These are phyloP conservation scores for Parmelia sp. DNA, from an alignment of 495 filamentous ascomycete species.

Conservation along the genomic window DNA sequence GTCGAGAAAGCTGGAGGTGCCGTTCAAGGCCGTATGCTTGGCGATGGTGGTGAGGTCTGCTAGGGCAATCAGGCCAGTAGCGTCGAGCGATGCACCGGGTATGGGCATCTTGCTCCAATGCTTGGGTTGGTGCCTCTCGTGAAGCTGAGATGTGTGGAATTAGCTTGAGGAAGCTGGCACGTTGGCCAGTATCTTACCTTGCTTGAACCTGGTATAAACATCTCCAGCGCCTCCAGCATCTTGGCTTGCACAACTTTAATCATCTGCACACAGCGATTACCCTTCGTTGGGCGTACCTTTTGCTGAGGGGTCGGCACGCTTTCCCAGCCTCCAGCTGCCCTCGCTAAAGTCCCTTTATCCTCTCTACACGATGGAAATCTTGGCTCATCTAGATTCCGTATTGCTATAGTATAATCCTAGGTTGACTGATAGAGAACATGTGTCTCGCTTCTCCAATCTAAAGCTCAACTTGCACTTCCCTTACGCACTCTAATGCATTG, in stretches of 20 bases:
- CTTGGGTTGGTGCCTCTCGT: neutral
- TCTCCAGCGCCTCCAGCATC: neutral
- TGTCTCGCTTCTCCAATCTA: slow-evolving; percentile 30
- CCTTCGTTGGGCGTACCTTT: too few species aligned
- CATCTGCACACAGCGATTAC: too few species aligned
- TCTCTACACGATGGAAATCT: too few species aligned
- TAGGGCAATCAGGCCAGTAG: slow-evolving; percentile 47
- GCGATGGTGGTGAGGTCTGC: slow-evolving; percentile 51
- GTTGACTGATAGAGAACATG: too few species aligned
- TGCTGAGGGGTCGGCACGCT: too few species aligned
- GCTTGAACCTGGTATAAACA: neutral
- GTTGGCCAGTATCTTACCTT: neutral
- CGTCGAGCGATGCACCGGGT: slow-evolving; percentile 33
- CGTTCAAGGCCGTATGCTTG: slow-evolving; percentile 48
- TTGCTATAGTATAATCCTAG: too few species aligned
- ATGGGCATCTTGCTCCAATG: neutral
- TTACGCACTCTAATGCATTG: neutral
- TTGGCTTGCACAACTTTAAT: neutral
- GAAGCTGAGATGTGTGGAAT: neutral
- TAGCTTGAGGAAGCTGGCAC: neutral
- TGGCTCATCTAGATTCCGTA: too few species aligned
- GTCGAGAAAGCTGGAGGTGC: slow-evolving; percentile 47
- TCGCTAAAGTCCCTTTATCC: too few species aligned
- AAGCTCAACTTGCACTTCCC: slow-evolving; percentile 33
- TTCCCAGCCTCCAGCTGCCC: too few species aligned